A percentile compares a stretch with the other conserved stretches of the same genome.
These are phyloP conservation scores for Thuja plicata DNA, from an alignment of 83 land plant species.

Conservation along the genomic window DNA sequence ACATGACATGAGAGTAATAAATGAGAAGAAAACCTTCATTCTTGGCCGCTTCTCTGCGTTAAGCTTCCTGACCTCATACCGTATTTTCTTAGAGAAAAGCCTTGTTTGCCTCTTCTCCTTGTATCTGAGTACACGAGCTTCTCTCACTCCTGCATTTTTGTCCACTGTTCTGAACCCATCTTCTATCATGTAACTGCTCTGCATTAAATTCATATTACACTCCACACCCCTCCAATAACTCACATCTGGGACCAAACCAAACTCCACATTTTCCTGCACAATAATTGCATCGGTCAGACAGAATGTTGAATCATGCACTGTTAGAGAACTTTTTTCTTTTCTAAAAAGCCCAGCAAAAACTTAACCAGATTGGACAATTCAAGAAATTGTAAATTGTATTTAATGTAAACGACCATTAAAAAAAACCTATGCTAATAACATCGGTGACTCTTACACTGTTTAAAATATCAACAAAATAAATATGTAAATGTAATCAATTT, in stretches of 20 bases:
- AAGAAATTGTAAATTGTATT: not conserved
- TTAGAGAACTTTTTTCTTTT: too few relatives aligned
- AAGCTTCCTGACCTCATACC: slow-evolving; percentile 65
- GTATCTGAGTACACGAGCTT: slow-evolving; percentile 57
- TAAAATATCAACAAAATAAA: too few relatives aligned
- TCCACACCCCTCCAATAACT: not conserved
- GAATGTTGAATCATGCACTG: too few relatives aligned
- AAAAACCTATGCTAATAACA: too few relatives aligned
- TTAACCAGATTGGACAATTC: not conserved
- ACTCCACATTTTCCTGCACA: not conserved
- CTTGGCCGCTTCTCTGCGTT: slow-evolving; percentile 76
- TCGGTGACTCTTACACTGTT: too few relatives aligned
- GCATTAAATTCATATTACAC: not conserved
- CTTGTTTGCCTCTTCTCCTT: slow-evolving; percentile 65
- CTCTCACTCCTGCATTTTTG: slow-evolving; percentile 28
- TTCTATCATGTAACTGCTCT: not conserved
- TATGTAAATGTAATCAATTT: too few relatives aligned
- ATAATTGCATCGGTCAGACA: not conserved
- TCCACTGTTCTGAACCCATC: not conserved
- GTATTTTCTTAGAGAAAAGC: slow-evolving; percentile 56
- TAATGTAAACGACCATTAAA: too few relatives aligned
- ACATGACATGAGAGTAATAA: too few relatives aligned
- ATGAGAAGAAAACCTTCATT: slow-evolving; percentile 36
- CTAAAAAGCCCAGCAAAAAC: not conserved
- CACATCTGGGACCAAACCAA: not conserved